phyloP scores from a whole-genome alignment of 225 moss, liverwort and hornwort genomes.

The Polytrichum formosum region DNA sequence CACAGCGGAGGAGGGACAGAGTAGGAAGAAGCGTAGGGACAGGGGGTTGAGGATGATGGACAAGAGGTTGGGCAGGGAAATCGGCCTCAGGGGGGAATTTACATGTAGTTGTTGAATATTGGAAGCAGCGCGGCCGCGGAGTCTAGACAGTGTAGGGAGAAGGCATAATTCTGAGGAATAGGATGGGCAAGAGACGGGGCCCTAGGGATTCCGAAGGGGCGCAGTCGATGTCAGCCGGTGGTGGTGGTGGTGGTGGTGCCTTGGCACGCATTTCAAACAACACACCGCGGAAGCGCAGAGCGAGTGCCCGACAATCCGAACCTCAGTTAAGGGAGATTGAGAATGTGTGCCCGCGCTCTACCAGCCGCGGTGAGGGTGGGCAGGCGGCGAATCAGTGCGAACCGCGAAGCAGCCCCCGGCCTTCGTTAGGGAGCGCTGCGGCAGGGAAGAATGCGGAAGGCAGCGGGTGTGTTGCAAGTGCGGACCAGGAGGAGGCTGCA shows the following conservation, averaged over 20 bases:
- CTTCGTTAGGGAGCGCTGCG: neutral
- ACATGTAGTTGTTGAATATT: no score
- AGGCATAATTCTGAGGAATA: neutral
- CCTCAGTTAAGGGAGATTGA: neutral
- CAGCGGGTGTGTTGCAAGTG: neutral
- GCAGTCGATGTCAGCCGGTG: neutral
- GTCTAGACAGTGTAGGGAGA: no score
- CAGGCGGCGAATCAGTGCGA: neutral
- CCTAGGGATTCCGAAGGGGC: neutral
- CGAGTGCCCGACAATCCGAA: neutral
- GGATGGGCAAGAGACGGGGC: slow-evolving; percentile 3
- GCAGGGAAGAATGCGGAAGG: slow-evolving; percentile 1
- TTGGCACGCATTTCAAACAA: slow-evolving; percentile 3
- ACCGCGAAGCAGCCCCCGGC: neutral
- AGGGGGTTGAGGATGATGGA: no score
- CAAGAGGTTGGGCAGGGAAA: no score
- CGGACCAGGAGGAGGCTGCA: no score
- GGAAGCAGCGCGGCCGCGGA: no score
- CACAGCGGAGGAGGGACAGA: no score
- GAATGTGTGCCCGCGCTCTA: neutral
- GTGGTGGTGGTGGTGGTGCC: neutral
- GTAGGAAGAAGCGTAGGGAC: no score
- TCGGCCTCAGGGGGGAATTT: no score
- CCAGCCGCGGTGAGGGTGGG: neutral
- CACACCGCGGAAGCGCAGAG: slow-evolving; percentile 3